These are phyloP conservation scores for Trichoderma cornu-damae DNA, from an alignment of 2,329 filamentous ascomycete species.

Conservation along the genomic window DNA sequence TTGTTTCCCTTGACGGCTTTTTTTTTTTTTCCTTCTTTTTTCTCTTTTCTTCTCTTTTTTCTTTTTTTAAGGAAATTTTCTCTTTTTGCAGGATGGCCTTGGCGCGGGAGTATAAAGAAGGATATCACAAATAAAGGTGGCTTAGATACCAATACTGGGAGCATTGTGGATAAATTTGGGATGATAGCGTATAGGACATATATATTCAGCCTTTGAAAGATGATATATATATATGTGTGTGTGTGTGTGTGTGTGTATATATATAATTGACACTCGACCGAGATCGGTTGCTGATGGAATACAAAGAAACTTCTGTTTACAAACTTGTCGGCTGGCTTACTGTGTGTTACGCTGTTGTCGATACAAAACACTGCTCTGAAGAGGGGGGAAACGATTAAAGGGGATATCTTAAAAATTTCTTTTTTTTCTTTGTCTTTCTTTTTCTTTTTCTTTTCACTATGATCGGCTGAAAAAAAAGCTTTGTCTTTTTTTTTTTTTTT, in stretches of 20 bases:
- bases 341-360: no score
- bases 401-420: slow-evolving; percentile 19
- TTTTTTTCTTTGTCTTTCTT: slow-evolving; percentile 23
- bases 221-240: background rate
- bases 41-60: background rate
- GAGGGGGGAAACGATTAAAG: background rate
- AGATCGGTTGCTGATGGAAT: slow-evolving; percentile 7
- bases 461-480: slow-evolving; percentile 25
- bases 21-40: background rate
- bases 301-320: background rate
- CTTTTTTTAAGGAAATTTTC: no score
- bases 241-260: no score
- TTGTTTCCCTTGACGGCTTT: background rate
- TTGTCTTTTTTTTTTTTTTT: slow-evolving; percentile 29
- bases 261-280: background rate
- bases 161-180: slow-evolving; percentile 11
- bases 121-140: slow-evolving; percentile 7
- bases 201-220: slow-evolving; percentile 9
- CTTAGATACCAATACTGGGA: slow-evolving; percentile 16
- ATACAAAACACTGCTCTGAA: no score
- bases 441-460: no score
- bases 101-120: slow-evolving; percentile 16
- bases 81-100: background rate
- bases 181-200: slow-evolving; percentile 12
- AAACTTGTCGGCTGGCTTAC: background rate